Conservation (phyloP, 2,329 filamentous ascomycete genomes). For the Monilinia fructigena region DNA sequence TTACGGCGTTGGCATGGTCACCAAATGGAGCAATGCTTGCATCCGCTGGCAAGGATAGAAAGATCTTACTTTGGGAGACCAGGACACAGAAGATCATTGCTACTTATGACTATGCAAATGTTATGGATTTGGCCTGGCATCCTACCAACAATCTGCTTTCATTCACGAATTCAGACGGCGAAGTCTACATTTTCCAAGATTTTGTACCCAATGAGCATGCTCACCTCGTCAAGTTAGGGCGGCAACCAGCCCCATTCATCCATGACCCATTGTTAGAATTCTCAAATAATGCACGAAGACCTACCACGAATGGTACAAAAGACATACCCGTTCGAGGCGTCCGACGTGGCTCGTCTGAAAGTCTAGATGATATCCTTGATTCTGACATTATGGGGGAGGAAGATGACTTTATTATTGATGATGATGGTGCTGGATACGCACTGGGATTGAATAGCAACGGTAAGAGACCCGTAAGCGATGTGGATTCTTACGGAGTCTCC, state of each 20-base stretch:
- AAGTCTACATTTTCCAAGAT: slow-evolving; percentile 84
- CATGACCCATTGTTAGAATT: slow-evolving; percentile 74
- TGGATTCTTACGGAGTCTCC: slow-evolving; percentile 40
- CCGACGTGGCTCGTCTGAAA: slow-evolving; percentile 67
- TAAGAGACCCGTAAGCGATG: slow-evolving; percentile 56
- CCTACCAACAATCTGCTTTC: slow-evolving; percentile 83
- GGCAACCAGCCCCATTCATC: slow-evolving; percentile 80
- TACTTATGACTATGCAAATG: slow-evolving; percentile 75
- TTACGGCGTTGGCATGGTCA: slow-evolving; percentile 89
- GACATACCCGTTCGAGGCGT: slow-evolving; percentile 50
- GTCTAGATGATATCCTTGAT: slow-evolving; percentile 78
- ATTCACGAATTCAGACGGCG: slow-evolving; percentile 89
- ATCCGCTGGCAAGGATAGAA: slow-evolving; percentile 65
- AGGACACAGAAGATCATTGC: slow-evolving; percentile 80
- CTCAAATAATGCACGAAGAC: slow-evolving; percentile 61
- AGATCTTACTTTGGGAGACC: slow-evolving; percentile 81
- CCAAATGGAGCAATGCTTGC: slow-evolving; percentile 88
- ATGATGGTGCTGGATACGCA: slow-evolving; percentile 89
- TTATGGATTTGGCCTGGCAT: slow-evolving; percentile 88
- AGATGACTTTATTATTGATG: slow-evolving; percentile 86
- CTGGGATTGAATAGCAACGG: slow-evolving; percentile 60
- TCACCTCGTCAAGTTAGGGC: slow-evolving; percentile 54
- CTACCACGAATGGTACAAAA: slow-evolving; percentile 54
- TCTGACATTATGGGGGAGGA: slow-evolving; percentile 53
- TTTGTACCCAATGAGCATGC: slow-evolving; percentile 60